Percentiles rank a stretch among this genome's conserved stretches.
Conservation (phyloP, 805 yeast genomes). For the Aciculoconidium aculeatum region DNA sequence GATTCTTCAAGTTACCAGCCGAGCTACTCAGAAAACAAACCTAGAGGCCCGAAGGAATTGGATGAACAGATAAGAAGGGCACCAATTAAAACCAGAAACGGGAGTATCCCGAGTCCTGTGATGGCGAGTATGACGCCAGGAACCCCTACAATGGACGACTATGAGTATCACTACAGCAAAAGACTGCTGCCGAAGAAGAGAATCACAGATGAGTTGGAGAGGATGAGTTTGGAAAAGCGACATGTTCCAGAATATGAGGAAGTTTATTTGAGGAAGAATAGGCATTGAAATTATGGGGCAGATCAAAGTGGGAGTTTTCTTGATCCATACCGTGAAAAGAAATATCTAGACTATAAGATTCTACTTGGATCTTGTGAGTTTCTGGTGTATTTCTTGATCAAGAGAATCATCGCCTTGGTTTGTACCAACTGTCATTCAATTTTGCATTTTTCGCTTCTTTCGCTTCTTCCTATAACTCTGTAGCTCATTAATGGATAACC, state of each 20-base stretch:
- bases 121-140: no score
- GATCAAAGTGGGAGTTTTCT: no score
- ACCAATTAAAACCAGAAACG: conserved; percentile 26
- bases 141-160: conserved; percentile 26
- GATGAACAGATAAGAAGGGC: conserved; percentile 22
- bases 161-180: no score
- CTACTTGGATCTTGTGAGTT: no score
- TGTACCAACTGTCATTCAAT: no score
- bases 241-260: conserved; percentile 39
- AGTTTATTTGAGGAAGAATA: conserved; percentile 23
- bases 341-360: no score
- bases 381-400: no score
- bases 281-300: conserved; percentile 9
- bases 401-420: no score
- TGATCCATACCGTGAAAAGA: no score
- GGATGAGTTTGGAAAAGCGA: conserved; percentile 31
- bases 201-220: conserved; percentile 38
- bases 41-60: conserved; percentile 36
- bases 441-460: no score
- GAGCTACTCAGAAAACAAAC: conserved; percentile 17
- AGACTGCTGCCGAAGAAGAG: conserved; percentile 28
- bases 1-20: conserved; percentile 12
- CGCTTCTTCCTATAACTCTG: no score
- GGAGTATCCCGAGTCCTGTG: conserved; percentile 3
- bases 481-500: no score